Conservation (phyloP, 2,329 filamentous ascomycete genomes). For the Arthrobotrys musiformis region DNA sequence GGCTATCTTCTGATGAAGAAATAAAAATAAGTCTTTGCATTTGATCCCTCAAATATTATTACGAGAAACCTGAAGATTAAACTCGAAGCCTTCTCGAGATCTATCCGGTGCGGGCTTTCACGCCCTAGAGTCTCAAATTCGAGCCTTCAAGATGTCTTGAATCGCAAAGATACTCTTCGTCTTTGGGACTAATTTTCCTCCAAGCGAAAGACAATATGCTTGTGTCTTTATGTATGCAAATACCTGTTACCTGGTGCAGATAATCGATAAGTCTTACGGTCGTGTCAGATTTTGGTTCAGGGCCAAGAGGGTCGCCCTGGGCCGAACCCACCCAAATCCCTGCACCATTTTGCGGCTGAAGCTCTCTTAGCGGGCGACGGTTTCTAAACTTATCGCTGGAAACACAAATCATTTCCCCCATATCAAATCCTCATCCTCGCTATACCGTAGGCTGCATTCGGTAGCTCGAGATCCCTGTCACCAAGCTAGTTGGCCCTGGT, state of each 20-base stretch:
- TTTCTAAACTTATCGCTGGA: constrained; percentile 56
- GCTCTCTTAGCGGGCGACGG: constrained; percentile 46
- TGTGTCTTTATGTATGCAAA: constrained; percentile 2
- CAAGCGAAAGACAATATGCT: neutral
- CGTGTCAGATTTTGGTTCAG: constrained; percentile 55
- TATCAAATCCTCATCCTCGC: constrained; percentile 55
- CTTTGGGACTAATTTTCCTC: neutral
- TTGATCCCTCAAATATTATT: constrained; percentile 40
- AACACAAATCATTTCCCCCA: constrained; percentile 54
- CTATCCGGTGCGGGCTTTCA: neutral
- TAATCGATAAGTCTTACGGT: constrained; percentile 52
- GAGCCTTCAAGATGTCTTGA: neutral
- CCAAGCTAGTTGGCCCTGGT: constrained; percentile 47
- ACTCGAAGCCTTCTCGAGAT: neutral
- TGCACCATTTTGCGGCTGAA: constrained; percentile 55
- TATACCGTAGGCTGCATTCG: constrained; percentile 51
- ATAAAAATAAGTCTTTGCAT: constrained; percentile 22
- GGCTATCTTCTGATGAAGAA: constrained; percentile 34
- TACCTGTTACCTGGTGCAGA: constrained; percentile 3
- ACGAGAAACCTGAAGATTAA: neutral
- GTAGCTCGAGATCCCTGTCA: constrained; percentile 48
- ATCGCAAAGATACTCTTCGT: neutral
- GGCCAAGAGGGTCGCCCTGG: constrained; percentile 52
- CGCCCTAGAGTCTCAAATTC: neutral
- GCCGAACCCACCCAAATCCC: constrained; percentile 28